These are phyloP conservation scores for Prosopis cineraria DNA, from an alignment of 306 rosid genomes.

Conservation along the genomic window DNA sequence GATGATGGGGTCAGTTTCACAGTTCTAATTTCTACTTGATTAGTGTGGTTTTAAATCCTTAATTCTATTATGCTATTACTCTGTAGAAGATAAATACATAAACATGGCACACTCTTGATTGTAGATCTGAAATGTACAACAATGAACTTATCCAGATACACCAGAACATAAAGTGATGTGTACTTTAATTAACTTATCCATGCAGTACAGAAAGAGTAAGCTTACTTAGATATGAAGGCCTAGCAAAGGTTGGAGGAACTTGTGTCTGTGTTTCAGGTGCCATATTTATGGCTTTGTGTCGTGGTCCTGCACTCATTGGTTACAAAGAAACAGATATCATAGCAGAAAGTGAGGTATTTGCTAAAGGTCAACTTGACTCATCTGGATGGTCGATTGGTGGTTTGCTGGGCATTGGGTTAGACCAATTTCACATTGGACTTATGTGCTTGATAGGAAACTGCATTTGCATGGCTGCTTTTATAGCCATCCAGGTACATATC, in stretches of 20 bases:
- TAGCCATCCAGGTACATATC: constrained; percentile 77
- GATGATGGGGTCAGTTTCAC: constrained; percentile 82
- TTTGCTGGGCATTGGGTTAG: constrained; percentile 60
- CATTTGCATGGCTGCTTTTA: constrained; percentile 91
- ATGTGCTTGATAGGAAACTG: constrained; percentile 90
- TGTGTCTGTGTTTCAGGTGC: constrained; percentile 87
- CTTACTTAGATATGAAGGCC: constrained; percentile 71
- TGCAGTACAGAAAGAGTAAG: constrained; percentile 97
- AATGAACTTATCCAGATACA: constrained; percentile 13
- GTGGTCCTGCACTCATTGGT: constrained; percentile 76
- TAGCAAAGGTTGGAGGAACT: constrained; percentile 86
- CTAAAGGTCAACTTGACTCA: constrained; percentile 87
- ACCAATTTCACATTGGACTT: constrained; percentile 81
- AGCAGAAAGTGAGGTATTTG: constrained; percentile 61
- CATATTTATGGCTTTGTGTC: constrained; percentile 75
- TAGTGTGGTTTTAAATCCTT: not conserved
- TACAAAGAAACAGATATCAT: constrained; percentile 38
- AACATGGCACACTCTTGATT: constrained; percentile 18
- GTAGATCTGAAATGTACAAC: not conserved
- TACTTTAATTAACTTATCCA: constrained; percentile 37
- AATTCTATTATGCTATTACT: not conserved
- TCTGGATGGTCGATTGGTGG: constrained; percentile 67
- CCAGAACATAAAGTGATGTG: constrained; percentile 15
- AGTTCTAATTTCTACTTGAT: constrained; percentile 14
- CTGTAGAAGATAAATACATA: not conserved